Evolutionary conservation across 176 grass and related monocot genomes (phyloP).

Genomic region (Paspalum notatum): DNA sequence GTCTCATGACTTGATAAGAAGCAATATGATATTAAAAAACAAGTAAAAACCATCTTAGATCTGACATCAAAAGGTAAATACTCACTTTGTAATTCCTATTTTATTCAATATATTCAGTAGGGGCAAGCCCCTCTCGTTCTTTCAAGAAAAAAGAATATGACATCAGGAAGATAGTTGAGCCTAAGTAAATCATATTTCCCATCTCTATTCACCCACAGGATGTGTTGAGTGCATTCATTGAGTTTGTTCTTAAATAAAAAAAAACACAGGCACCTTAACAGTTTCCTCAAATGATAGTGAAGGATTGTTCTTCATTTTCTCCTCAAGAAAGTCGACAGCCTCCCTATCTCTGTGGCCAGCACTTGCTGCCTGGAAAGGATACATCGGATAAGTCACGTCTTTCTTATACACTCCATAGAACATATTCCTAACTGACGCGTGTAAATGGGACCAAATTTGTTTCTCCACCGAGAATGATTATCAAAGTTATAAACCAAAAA

Average conservation of each 20-base stretch:
- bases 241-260: not conserved
- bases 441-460: not conserved
- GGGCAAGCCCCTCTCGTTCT: too few species aligned
- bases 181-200: not conserved
- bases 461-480: constrained; percentile 17
- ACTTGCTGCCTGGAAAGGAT: constrained; percentile 50
- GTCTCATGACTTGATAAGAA: not conserved
- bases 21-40: not conserved
- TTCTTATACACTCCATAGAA: not conserved
- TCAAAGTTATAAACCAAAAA: not conserved
- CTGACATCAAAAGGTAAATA: not conserved
- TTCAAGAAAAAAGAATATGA: not conserved
- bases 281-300: constrained; percentile 42
- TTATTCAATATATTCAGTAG: too few species aligned
- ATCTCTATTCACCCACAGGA: not conserved
- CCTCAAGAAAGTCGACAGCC: constrained; percentile 63
- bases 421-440: not conserved
- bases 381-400: not conserved
- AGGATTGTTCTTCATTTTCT: constrained; percentile 48
- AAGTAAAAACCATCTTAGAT: not conserved
- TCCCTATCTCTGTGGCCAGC: constrained; percentile 55
- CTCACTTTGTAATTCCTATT: too few species aligned
- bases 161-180: not conserved
- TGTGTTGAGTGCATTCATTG: not conserved
- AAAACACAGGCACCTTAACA: constrained; percentile 7